Evolutionary conservation across 2,329 filamentous ascomycete genomes (phyloP).

Genomic region (Penicillium olsonii): DNA sequence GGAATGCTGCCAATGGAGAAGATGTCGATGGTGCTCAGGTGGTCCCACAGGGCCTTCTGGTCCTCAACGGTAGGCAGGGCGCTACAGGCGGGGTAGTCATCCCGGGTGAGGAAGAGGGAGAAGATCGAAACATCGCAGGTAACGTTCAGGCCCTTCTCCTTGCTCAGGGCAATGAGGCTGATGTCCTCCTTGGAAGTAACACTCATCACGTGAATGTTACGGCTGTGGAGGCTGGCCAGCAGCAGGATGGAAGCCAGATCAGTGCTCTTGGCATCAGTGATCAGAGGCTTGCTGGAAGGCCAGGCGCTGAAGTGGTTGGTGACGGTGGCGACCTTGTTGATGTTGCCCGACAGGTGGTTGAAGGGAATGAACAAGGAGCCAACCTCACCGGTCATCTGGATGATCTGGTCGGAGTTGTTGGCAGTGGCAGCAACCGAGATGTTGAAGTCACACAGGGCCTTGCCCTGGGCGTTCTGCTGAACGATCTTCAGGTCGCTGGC

Average conservation of each 20-base stretch:
- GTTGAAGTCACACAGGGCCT: constrained; percentile 76
- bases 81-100: constrained; percentile 68
- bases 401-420: constrained; percentile 72
- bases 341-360: constrained; percentile 77
- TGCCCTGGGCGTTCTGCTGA: constrained; percentile 68
- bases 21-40: constrained; percentile 72
- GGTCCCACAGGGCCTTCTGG: constrained; percentile 72
- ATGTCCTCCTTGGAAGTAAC: constrained; percentile 83
- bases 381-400: constrained; percentile 70
- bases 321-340: constrained; percentile 78
- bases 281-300: constrained; percentile 75
- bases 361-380: constrained; percentile 82
- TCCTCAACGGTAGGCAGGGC: constrained; percentile 67
- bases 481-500: constrained; percentile 69
- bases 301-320: constrained; percentile 77
- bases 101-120: constrained; percentile 71
- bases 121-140: constrained; percentile 83
- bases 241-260: constrained; percentile 79
- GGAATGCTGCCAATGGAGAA: constrained; percentile 78
- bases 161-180: constrained; percentile 72
- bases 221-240: constrained; percentile 73
- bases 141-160: constrained; percentile 77
- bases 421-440: constrained; percentile 75
- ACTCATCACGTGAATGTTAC: constrained; percentile 77
- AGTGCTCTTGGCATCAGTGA: constrained; percentile 78